These are phyloP conservation scores for Boletus tomentosulus DNA, from an alignment of 768 basidiomycete species.

Conservation along the genomic window DNA sequence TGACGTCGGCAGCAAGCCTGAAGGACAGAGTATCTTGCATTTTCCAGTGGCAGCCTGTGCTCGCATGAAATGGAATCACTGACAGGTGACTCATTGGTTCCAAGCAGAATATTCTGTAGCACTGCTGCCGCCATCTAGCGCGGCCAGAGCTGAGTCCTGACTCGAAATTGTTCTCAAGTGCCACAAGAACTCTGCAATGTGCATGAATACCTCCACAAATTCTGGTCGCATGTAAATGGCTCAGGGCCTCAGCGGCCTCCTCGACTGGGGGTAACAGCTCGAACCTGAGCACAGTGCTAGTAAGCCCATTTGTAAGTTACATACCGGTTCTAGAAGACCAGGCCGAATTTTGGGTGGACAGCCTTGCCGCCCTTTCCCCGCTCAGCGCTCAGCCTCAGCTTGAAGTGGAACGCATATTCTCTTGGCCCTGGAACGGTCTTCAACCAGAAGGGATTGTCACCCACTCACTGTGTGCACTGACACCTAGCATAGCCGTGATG, in stretches of 20 bases:
- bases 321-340: background rate
- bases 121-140: background rate
- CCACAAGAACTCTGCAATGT: background rate
- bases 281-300: background rate
- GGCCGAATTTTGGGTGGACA: background rate
- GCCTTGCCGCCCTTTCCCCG: background rate
- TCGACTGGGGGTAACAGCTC: background rate
- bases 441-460: too few species aligned
- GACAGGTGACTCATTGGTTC: background rate
- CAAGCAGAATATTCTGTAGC: background rate
- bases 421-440: too few species aligned
- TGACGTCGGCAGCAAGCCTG: too few species aligned
- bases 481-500: too few species aligned
- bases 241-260: background rate
- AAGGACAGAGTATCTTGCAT: too few species aligned
- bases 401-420: too few species aligned
- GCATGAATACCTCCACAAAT: too few species aligned
- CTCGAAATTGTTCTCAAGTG: too few species aligned
- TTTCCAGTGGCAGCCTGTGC: background rate
- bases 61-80: background rate
- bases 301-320: background rate
- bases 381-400: background rate
- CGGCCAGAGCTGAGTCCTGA: too few species aligned
- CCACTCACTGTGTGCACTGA: too few species aligned
- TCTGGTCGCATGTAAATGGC: background rate